Conservation (phyloP, 805 yeast species). For the Myxozyma lipomycoides region DNA sequence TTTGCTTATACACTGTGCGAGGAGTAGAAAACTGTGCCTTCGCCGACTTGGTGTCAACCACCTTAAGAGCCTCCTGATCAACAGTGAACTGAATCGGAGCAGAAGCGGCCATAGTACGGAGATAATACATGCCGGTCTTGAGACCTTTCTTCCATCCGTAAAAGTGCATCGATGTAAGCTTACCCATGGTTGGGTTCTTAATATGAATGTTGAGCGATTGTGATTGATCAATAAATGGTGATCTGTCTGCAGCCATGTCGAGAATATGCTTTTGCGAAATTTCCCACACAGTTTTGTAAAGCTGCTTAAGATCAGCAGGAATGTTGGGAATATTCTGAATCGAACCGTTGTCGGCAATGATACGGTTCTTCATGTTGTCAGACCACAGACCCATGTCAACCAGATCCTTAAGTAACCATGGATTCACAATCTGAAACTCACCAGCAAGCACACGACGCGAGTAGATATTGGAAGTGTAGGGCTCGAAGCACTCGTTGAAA, state of each 20-base stretch:
- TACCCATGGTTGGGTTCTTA: slow-evolving; percentile 90
- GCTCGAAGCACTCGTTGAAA: slow-evolving; percentile 93
- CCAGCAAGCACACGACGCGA: slow-evolving; percentile 89
- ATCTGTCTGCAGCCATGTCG: slow-evolving; percentile 80
- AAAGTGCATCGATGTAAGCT: slow-evolving; percentile 95
- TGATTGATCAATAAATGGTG: slow-evolving; percentile 76
- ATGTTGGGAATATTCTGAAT: slow-evolving; percentile 69
- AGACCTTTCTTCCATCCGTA: slow-evolving; percentile 98
- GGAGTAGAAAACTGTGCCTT: background rate
- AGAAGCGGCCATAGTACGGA: slow-evolving; percentile 96
- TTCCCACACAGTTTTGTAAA: slow-evolving; percentile 98
- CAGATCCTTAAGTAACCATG: slow-evolving; percentile 76
- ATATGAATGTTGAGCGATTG: slow-evolving; percentile 89
- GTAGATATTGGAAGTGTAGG: slow-evolving; percentile 88
- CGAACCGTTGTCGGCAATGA: slow-evolving; percentile 78
- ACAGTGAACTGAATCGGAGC: slow-evolving; percentile 92
- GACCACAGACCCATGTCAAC: slow-evolving; percentile 81
- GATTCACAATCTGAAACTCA: slow-evolving; percentile 89
- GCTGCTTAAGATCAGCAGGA: slow-evolving; percentile 66
- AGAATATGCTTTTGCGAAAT: slow-evolving; percentile 78
- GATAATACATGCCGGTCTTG: slow-evolving; percentile 97
- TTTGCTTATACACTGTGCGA: slow-evolving; percentile 14
- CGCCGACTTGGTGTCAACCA: slow-evolving; percentile 21
- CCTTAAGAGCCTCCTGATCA: slow-evolving; percentile 47
- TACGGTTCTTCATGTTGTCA: slow-evolving; percentile 68